Percentiles rank a stretch among this genome's conserved stretches.
Conservation (phyloP, 805 yeast genomes). For the Starmera dryadoides region DNA sequence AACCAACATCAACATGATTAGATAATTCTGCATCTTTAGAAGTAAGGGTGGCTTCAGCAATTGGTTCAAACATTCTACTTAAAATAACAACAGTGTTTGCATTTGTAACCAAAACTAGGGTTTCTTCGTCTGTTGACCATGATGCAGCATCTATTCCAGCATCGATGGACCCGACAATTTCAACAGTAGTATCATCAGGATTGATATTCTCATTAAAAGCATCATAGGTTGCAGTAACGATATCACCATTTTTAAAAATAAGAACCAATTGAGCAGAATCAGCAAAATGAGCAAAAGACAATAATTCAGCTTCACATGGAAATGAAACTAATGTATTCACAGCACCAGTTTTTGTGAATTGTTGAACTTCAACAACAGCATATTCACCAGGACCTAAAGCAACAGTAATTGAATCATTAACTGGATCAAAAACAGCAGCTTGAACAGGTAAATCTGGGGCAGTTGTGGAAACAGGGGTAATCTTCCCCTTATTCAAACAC, state of each 20-base stretch:
- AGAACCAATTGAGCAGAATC: conserved; percentile 62
- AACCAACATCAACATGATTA: conserved; percentile 91
- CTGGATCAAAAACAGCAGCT: conserved; percentile 59
- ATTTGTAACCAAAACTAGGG: conserved; percentile 59
- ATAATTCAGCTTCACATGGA: conserved; percentile 38
- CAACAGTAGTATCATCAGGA: conserved; percentile 47
- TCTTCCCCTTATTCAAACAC: conserved; percentile 45
- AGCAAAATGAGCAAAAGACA: conserved; percentile 60
- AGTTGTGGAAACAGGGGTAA: conserved; percentile 44
- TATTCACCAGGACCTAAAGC: conserved; percentile 51
- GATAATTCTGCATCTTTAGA: conserved; percentile 60
- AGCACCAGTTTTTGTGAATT: conserved; percentile 59
- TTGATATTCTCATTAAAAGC: conserved; percentile 28
- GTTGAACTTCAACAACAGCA: conserved; percentile 67
- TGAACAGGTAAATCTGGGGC: conserved; percentile 58
- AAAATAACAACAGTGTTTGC: conserved; percentile 57
- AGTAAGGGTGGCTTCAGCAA: conserved; percentile 54
- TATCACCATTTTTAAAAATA: conserved; percentile 70
- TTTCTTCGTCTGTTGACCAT: conserved; percentile 93
- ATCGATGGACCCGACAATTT: conserved; percentile 81
- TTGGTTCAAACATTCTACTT: conserved; percentile 72
- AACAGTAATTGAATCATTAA: conserved; percentile 65
- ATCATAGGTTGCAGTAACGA: conserved; percentile 59
- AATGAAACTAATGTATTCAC: conserved; percentile 53
- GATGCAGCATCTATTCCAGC: conserved; percentile 61